Percentiles rank a stretch among this genome's conserved stretches.
Evolutionary conservation across 2,329 filamentous ascomycete species (phyloP).

Genomic region (Berkeleyomyces basicola): DNA sequence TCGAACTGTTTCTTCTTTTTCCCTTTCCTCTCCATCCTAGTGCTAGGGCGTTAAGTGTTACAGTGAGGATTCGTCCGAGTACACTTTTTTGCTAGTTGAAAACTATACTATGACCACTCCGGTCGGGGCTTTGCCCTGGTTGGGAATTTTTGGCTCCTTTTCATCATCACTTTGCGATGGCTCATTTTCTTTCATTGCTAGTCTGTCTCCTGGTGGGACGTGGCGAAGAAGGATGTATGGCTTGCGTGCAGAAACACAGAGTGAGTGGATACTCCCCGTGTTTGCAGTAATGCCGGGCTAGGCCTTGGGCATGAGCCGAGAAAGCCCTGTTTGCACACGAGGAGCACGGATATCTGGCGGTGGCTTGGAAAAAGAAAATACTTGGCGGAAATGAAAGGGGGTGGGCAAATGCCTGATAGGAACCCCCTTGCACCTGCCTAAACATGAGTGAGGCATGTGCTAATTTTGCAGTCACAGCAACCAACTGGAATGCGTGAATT

Average conservation of each 20-base stretch:
- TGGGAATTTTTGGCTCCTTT: constrained; percentile 53
- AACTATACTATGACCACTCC: constrained; percentile 61
- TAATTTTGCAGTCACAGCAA: neutral
- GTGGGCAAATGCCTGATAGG: neutral
- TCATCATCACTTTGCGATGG: constrained; percentile 16
- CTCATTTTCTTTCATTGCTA: constrained; percentile 28
- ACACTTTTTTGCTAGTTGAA: constrained; percentile 72
- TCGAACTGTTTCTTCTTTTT: constrained; percentile 22
- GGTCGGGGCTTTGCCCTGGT: constrained; percentile 46
- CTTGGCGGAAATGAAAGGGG: neutral
- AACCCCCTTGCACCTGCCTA: neutral
- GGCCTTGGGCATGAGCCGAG: too few relatives aligned
- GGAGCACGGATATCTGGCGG: too few relatives aligned
- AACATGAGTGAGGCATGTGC: neutral
- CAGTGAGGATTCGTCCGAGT: constrained; percentile 66
- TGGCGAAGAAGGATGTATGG: constrained; percentile 25
- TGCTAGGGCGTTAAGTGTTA: constrained; percentile 62
- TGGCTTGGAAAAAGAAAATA: neutral
- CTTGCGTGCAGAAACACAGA: neutral
- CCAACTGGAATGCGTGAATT: too few relatives aligned
- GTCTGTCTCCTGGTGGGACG: constrained; percentile 20
- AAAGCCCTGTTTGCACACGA: too few relatives aligned
- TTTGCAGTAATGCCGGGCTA: too few relatives aligned
- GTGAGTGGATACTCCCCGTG: too few relatives aligned
- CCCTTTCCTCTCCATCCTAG: constrained; percentile 36